phyloP scores from a whole-genome alignment of 805 yeast species.

The Henningerozyma blattae region DNA sequence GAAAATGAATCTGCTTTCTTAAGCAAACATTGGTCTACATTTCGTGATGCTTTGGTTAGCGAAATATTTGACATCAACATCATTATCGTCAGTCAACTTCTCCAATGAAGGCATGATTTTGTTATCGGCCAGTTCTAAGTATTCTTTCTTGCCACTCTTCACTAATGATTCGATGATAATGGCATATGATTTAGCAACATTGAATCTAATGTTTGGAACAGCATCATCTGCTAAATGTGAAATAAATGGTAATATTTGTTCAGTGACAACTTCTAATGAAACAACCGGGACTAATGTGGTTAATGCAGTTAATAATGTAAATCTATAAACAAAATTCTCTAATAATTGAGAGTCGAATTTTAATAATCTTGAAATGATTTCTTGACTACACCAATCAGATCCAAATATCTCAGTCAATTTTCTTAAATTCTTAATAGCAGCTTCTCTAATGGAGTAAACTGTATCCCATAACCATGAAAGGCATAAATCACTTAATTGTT shows the following conservation, averaged over 20 bases:
- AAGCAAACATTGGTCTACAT: conserved; percentile 8
- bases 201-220: conserved; percentile 93
- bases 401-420: conserved; percentile 82
- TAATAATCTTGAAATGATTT: conserved; percentile 68
- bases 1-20: too few relatives aligned
- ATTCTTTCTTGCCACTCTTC: conserved; percentile 17
- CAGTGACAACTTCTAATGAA: conserved; percentile 39
- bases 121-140: conserved; percentile 29
- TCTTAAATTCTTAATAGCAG: conserved; percentile 78
- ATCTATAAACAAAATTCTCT: conserved; percentile 76
- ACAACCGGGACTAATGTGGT: conserved; percentile 74
- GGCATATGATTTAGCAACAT: conserved; percentile 77
- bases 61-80: conserved; percentile 82
- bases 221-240: conserved; percentile 60
- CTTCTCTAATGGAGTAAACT: conserved; percentile 91
- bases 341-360: conserved; percentile 28
- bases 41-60: conserved; percentile 51
- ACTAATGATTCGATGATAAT: conserved; percentile 44
- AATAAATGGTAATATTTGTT: conserved; percentile 70
- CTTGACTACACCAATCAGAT: conserved; percentile 81
- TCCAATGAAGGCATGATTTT: conserved; percentile 56
- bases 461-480: conserved; percentile 99
- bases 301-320: conserved; percentile 81
- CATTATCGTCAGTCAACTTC: conserved; percentile 56
- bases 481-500: conserved; percentile 80